phyloP scores from a whole-genome alignment of 208 protist genomes.

The Zelonia costaricensis region DNA sequence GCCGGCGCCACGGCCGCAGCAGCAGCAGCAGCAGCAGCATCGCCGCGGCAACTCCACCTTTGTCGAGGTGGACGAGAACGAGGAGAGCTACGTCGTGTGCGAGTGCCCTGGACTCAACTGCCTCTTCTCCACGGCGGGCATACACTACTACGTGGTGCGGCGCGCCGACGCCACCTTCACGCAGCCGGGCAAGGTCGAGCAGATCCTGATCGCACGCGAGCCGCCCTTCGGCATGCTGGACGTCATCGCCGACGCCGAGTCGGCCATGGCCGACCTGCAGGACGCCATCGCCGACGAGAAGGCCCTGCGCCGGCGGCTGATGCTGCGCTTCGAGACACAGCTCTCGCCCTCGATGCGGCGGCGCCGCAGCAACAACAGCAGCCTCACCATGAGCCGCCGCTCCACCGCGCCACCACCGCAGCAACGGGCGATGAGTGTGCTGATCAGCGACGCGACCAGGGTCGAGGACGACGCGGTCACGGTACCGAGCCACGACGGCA shows the following conservation, averaged over 20 bases:
- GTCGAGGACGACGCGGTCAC: not conserved
- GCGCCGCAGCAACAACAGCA: not conserved
- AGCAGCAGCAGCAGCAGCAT: not conserved
- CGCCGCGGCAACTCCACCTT: constrained; percentile 4
- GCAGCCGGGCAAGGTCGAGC: constrained; percentile 39
- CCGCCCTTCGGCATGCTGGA: constrained; percentile 56
- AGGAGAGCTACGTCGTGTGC: constrained; percentile 35
- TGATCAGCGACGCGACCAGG: not conserved
- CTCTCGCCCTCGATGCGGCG: constrained; percentile 1
- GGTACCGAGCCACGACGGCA: not conserved
- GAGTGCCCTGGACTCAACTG: constrained; percentile 61
- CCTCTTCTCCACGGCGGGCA: constrained; percentile 57
- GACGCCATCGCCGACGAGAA: constrained; percentile 76
- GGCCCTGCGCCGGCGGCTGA: constrained; percentile 34
- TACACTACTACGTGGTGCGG: constrained; percentile 49
- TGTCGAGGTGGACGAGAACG: constrained; percentile 14
- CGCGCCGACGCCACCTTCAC: constrained; percentile 59
- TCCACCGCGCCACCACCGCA: not conserved
- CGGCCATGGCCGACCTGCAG: constrained; percentile 63
- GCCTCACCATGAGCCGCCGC: too few relatives aligned
- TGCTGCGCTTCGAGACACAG: not conserved
- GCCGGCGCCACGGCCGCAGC: not conserved
- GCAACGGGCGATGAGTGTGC: not conserved
- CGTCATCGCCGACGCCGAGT: constrained; percentile 56
- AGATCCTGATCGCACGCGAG: constrained; percentile 69